Evolutionary conservation across 2,329 filamentous ascomycete genomes (phyloP), one percentile per base, ranked within the genome.

Genomic region (Dothideomycetes sp.): DNA sequence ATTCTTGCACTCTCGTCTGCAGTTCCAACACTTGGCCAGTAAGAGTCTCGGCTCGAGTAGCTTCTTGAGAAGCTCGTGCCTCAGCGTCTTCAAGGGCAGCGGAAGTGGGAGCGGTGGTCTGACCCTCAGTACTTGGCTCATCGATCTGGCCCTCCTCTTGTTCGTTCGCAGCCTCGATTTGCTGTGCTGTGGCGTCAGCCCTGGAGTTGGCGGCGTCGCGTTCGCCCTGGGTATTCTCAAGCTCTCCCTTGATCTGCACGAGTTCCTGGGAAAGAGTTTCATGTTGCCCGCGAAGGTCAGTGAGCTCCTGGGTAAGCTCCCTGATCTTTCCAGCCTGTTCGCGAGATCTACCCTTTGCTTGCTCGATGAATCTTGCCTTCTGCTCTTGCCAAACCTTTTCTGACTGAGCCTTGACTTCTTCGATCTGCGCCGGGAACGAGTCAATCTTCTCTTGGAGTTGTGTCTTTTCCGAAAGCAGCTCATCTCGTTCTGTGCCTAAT

Each of bases 281-380:
- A 45, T 82, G 77, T 42, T 75, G 64, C 47, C 85, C 75, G n/a
- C 84, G 67, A 2, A 68, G 67, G 14, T 77, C 69, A 40, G 70
- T 64, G 5, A 71, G 54, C 36, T 73, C 66, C 8, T 52, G 48
- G 39, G 72, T 64, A 47, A 69, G 69, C 32, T 70, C 66, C 24
- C 65, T 68, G 44, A 77, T 78, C 38, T 80, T 71, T 2, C 68
- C 68, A 32, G 79, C 77, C 8, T 91, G 70, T 49, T 88, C 75
- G 47, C 77, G 73, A 11, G 66, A 64, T 19, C 69, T 61, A 53
- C 52, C 72, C 61, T 65, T 81, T 56, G 67, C 72, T 44, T 70
- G 66, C 36, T 65, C 69, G 19, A 58, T 64, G 36, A 66, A 62
- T 47, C 53, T 65, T 14, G 52, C 52, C 36, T 62, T 67, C 40